Evolutionary conservation across 2,329 filamentous ascomycete genomes (phyloP).

Genomic region (Pyrenophora seminiperda): DNA sequence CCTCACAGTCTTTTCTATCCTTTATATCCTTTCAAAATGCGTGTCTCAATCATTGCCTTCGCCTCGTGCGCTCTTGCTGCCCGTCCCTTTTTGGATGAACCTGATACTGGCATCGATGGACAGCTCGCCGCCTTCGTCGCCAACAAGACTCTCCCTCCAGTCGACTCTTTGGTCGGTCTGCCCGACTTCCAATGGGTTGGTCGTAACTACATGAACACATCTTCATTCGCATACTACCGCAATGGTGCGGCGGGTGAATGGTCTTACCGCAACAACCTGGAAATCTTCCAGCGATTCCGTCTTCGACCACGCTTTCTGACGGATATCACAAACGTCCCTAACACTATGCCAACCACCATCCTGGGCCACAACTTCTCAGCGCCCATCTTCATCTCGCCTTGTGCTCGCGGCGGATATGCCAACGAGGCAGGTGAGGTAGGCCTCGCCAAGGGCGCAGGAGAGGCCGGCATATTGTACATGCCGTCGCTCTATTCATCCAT

Average conservation of each 20-base stretch:
- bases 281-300: conserved; percentile 57
- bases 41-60: conserved; percentile 26
- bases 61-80: conserved; percentile 39
- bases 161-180: conserved; percentile 55
- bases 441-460: conserved; percentile 56
- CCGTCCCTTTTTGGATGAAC: conserved; percentile 43
- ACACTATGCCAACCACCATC: conserved; percentile 53
- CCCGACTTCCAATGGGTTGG: conserved; percentile 62
- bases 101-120: conserved; percentile 45
- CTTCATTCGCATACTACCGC: conserved; percentile 63
- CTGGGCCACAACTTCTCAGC: conserved; percentile 60
- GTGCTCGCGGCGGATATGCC: conserved; percentile 48
- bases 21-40: conserved; percentile 24
- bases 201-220: conserved; percentile 53
- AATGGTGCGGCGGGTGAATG: conserved; percentile 62
- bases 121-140: conserved; percentile 21
- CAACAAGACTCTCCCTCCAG: conserved; percentile 50
- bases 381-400: conserved; percentile 62
- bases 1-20: neutral
- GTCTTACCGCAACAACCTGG: conserved; percentile 62
- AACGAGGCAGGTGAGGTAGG: conserved; percentile 57
- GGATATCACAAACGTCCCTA: conserved; percentile 54
- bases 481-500: conserved; percentile 45
- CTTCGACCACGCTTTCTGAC: conserved; percentile 57
- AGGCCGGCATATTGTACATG: conserved; percentile 59